A percentile compares a stretch with the other conserved stretches of the same genome.
Evolutionary conservation across 441 rosid species (phyloP).

Genomic region (Brassica balearica): DNA sequence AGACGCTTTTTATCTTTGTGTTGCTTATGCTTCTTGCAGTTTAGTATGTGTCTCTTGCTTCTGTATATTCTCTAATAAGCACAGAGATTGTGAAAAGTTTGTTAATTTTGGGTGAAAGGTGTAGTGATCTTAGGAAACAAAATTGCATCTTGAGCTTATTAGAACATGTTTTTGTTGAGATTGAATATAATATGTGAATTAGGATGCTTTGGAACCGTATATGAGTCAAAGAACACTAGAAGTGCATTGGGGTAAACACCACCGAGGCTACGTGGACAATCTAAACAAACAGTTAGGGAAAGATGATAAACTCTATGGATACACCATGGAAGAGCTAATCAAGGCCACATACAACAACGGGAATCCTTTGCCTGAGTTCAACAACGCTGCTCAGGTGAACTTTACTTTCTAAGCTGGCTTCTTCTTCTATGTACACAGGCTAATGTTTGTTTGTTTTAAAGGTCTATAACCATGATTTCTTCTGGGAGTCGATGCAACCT

Average conservation of each 20-base stretch:
- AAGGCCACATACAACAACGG: constrained; percentile 83
- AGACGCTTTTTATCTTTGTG: constrained; percentile 5
- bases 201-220: constrained; percentile 93
- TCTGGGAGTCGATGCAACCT: constrained; percentile 99
- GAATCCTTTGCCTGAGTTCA: constrained; percentile 4
- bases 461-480: constrained; percentile 97
- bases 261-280: constrained; percentile 66
- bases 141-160: no score
- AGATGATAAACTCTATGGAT: constrained; percentile 68
- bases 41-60: background rate
- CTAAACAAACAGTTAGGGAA: constrained; percentile 72
- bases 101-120: no score
- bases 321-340: constrained; percentile 85
- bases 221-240: constrained; percentile 77
- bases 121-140: no score
- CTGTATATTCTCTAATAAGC: no score
- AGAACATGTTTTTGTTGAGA: no score
- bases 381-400: constrained; percentile 60
- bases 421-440: constrained; percentile 42
- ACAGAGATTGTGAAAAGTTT: no score
- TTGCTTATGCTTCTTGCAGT: constrained; percentile 1
- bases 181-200: no score
- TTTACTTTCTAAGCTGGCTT: background rate
- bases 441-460: constrained; percentile 36
- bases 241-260: constrained; percentile 82